Evolutionary conservation across 495 filamentous ascomycete genomes (phyloP).

Genomic region (Talaromyces proteolyticus): DNA sequence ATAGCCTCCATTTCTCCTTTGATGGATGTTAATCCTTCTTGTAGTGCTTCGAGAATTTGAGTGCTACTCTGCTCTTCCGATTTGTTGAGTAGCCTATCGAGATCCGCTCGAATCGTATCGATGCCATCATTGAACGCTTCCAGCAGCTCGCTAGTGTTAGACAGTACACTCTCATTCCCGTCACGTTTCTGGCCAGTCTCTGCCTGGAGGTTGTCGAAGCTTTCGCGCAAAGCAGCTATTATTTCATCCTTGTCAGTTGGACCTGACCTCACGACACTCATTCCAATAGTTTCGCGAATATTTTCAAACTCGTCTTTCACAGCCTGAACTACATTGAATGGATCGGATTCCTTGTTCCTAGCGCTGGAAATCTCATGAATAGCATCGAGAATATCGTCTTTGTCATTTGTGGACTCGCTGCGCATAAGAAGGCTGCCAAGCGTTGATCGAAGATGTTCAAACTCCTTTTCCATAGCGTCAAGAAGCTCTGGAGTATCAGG

Average conservation of each 20-base stretch:
- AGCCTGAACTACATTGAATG: constrained; percentile 31
- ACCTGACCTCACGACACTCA: constrained; percentile 30
- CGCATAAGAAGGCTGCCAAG: constrained; percentile 65
- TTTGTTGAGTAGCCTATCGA: constrained; percentile 74
- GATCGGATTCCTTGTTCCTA: constrained; percentile 11
- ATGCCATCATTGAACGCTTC: constrained; percentile 82
- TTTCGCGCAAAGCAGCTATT: constrained; percentile 63
- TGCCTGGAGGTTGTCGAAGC: constrained; percentile 59
- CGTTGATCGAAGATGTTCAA: constrained; percentile 62
- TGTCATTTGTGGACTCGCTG: constrained; percentile 46
- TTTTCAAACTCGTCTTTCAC: constrained; percentile 70
- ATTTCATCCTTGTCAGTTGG: constrained; percentile 50
- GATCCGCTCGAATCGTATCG: constrained; percentile 60
- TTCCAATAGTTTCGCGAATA: constrained; percentile 53
- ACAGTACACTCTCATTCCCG: constrained; percentile 47
- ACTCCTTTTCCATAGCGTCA: constrained; percentile 67
- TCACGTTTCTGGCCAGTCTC: constrained; percentile 55
- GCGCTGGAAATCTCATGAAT: constrained; percentile 46
- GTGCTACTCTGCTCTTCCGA: constrained; percentile 74
- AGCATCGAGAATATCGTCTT: constrained; percentile 55
- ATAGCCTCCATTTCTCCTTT: constrained; percentile 74
- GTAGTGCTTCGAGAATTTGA: constrained; percentile 82
- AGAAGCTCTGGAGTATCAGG: constrained; percentile 51
- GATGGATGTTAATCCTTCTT: constrained; percentile 65
- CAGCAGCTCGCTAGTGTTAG: constrained; percentile 66